A percentile compares a stretch with the other conserved stretches of the same genome.
Evolutionary conservation across 495 filamentous ascomycete genomes (phyloP).

Genomic region (Daldinia grandis): DNA sequence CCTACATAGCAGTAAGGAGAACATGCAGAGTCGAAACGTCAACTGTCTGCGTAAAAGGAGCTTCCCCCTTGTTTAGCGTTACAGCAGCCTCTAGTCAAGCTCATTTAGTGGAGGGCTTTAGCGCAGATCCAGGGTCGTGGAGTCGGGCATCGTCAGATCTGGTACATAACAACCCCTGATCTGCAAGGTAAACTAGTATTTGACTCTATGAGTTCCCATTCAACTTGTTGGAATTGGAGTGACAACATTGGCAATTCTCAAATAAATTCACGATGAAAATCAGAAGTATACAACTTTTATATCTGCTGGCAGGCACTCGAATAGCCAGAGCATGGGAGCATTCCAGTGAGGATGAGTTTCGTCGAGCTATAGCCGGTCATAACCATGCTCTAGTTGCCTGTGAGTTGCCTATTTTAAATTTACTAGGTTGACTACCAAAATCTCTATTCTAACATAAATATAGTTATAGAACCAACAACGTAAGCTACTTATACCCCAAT

Average conservation of each 20-base stretch:
- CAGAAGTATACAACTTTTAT: constrained; percentile 22
- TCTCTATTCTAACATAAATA: neutral
- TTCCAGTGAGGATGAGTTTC: constrained; percentile 42
- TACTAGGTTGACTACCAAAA: neutral
- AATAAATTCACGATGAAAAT: constrained; percentile 35
- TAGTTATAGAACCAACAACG: constrained; percentile 46
- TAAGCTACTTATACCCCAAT: constrained; percentile 17
- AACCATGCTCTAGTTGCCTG: constrained; percentile 56
- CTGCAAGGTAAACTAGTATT: constrained; percentile 40
- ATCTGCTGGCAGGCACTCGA: constrained; percentile 16
- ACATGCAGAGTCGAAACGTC: constrained; percentile 44
- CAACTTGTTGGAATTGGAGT: constrained; percentile 7
- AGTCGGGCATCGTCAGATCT: constrained; percentile 38
- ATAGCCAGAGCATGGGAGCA: constrained; percentile 49
- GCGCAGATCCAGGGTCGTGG: constrained; percentile 33
- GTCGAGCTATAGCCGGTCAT: constrained; percentile 42
- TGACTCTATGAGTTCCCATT: constrained; percentile 26
- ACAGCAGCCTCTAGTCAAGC: constrained; percentile 10
- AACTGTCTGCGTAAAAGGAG: constrained; percentile 34
- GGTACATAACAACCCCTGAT: constrained; percentile 43
- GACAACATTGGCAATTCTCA: neutral
- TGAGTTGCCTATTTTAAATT: constrained; percentile 37
- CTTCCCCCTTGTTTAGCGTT: constrained; percentile 41
- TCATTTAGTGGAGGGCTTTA: constrained; percentile 30
- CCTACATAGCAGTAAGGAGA: constrained; percentile 22